phyloP scores from a whole-genome alignment of 352 stramenopile genomes.

The Pythium myriotylum region DNA sequence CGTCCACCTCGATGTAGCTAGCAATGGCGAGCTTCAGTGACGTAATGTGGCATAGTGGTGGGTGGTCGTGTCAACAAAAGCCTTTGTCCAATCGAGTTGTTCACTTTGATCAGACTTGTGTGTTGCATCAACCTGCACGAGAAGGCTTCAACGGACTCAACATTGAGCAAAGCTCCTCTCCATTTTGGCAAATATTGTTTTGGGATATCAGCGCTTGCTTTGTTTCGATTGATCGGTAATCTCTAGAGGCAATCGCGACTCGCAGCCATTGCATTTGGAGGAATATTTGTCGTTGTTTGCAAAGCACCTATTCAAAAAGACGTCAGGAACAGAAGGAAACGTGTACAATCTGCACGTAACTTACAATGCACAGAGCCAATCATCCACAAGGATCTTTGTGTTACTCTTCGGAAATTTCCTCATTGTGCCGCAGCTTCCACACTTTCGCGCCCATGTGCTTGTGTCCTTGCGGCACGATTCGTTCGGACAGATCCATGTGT shows the following conservation, averaged over 20 bases:
- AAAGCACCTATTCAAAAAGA: slow-evolving; percentile 10
- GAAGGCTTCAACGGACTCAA: too few species aligned
- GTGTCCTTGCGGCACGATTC: slow-evolving; percentile 50
- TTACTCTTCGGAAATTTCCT: slow-evolving; percentile 59
- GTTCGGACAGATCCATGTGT: slow-evolving; percentile 58
- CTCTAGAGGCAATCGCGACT: neutral
- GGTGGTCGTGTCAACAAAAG: too few species aligned
- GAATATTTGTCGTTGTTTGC: neutral
- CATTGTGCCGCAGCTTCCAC: slow-evolving; percentile 43
- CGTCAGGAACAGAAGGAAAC: neutral
- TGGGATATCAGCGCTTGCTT: neutral
- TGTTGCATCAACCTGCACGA: too few species aligned
- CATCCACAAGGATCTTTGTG: slow-evolving; percentile 41
- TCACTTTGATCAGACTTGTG: too few species aligned
- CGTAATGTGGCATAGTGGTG: too few species aligned
- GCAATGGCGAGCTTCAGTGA: too few species aligned
- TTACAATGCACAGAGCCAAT: slow-evolving; percentile 78
- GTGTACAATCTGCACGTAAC: slow-evolving; percentile 6
- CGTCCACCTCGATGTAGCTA: too few species aligned
- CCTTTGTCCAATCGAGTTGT: too few species aligned
- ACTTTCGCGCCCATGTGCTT: slow-evolving; percentile 67
- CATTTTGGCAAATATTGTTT: neutral
- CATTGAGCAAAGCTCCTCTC: too few species aligned
- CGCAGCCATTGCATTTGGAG: slow-evolving; percentile 10
- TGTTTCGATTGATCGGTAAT: neutral